These are phyloP conservation scores for Cladosporium sp. DNA, from an alignment of 2,329 filamentous ascomycete species.

Conservation along the genomic window DNA sequence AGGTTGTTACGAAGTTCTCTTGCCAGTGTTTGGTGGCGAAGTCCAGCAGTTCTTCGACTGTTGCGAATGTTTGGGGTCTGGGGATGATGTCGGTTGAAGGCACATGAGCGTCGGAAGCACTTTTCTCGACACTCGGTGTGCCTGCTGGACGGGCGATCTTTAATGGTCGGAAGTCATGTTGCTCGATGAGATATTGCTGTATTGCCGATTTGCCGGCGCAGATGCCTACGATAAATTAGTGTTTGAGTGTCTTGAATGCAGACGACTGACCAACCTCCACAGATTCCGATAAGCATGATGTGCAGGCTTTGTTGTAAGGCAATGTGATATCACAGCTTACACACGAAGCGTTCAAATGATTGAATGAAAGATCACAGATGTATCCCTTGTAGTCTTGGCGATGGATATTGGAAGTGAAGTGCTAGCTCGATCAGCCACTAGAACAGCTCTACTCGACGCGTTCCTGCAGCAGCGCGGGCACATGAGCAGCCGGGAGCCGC, in stretches of 20 bases:
- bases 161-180: conserved; percentile 78
- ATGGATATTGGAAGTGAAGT: conserved; percentile 8
- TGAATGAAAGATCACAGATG: too few species aligned
- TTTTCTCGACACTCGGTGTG: conserved; percentile 45
- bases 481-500: background rate
- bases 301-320: background rate
- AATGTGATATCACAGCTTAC: background rate
- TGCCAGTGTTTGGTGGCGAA: conserved; percentile 85
- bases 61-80: conserved; percentile 53
- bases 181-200: conserved; percentile 79
- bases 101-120: conserved; percentile 41
- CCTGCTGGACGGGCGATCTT: conserved; percentile 52
- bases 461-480: background rate
- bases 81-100: conserved; percentile 25
- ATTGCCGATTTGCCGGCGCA: conserved; percentile 92
- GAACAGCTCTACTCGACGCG: background rate
- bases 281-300: conserved; percentile 73
- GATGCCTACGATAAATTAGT: conserved; percentile 61
- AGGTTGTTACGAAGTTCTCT: conserved; percentile 80
- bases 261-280: conserved; percentile 58
- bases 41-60: conserved; percentile 70
- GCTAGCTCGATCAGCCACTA: background rate
- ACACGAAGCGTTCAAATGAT: background rate
- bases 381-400: background rate
- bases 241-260: background rate